Conservation (phyloP, 176 grass and related monocot species). For the Juncus effusus region DNA sequence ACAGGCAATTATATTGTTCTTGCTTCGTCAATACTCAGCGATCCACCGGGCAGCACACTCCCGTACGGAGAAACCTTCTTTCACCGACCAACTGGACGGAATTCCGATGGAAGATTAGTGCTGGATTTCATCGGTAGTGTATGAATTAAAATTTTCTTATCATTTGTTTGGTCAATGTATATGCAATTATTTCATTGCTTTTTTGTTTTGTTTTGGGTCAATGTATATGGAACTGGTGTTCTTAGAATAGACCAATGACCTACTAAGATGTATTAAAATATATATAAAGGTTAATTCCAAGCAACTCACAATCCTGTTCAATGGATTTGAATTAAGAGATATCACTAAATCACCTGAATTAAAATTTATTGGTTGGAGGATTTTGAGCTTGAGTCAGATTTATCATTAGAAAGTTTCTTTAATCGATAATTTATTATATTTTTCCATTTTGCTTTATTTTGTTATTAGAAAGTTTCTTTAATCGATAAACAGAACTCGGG, state of each 20-base stretch:
- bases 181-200: too few species aligned
- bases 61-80: slow-evolving; percentile 28
- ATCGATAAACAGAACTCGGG: slow-evolving; percentile 52
- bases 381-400: too few species aligned
- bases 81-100: slow-evolving; percentile 14
- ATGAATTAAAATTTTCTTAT: slow-evolving; percentile 6
- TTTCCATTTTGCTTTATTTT: not conserved
- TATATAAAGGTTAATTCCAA: too few species aligned
- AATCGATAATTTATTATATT: too few species aligned
- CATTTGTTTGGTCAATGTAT: slow-evolving; percentile 47
- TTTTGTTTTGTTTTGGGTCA: too few species aligned
- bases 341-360: slow-evolving; percentile 16
- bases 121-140: slow-evolving; percentile 15
- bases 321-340: slow-evolving; percentile 39
- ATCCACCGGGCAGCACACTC: not conserved
- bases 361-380: too few species aligned
- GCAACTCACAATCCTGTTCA: slow-evolving; percentile 51
- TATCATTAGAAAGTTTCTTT: too few species aligned
- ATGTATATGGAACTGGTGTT: slow-evolving; percentile 49
- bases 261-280: too few species aligned
- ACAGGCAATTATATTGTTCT: slow-evolving; percentile 17
- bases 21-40: not conserved
- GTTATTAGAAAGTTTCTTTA: slow-evolving; percentile 13
- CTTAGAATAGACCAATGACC: too few species aligned
- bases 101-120: slow-evolving; percentile 11